Conservation (phyloP, 345 rosid genomes). For the Sonneratia alba region DNA sequence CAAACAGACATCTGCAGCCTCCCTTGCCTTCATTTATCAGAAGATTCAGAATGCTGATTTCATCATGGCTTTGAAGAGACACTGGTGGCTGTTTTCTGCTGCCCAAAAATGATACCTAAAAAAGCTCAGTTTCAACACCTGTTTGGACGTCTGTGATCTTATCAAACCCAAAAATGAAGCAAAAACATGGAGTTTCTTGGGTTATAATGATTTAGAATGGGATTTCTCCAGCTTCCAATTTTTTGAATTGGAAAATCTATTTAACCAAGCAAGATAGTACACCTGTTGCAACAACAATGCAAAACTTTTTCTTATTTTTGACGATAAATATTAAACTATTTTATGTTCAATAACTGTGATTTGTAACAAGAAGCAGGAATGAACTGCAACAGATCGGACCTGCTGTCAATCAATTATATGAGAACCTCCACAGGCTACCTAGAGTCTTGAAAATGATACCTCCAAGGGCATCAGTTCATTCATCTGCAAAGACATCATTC, state of each 20-base stretch:
- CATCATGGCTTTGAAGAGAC: slow-evolving; percentile 16
- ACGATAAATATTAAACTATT: too few relatives aligned
- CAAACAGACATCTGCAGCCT: slow-evolving; percentile 39
- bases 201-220: not conserved
- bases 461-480: too few relatives aligned
- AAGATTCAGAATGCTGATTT: slow-evolving; percentile 13
- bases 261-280: not conserved
- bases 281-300: slow-evolving; percentile 20
- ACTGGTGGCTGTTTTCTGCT: slow-evolving; percentile 34
- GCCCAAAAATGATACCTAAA: slow-evolving; percentile 36
- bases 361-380: not conserved
- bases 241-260: not conserved
- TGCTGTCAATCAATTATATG: not conserved
- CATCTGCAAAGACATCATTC: too few relatives aligned
- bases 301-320: too few relatives aligned
- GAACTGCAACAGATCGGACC: slow-evolving; percentile 7
- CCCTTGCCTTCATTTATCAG: slow-evolving; percentile 15
- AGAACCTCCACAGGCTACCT: too few relatives aligned
- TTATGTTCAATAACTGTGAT: slow-evolving; percentile 2
- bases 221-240: not conserved
- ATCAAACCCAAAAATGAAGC: slow-evolving; percentile 22
- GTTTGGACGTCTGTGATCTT: slow-evolving; percentile 43
- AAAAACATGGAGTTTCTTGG: not conserved
- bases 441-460: too few relatives aligned
- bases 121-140: slow-evolving; percentile 40